These are phyloP conservation scores for Pichia gijzeniarum DNA, from an alignment of 805 yeast genomes.

Conservation along the genomic window DNA sequence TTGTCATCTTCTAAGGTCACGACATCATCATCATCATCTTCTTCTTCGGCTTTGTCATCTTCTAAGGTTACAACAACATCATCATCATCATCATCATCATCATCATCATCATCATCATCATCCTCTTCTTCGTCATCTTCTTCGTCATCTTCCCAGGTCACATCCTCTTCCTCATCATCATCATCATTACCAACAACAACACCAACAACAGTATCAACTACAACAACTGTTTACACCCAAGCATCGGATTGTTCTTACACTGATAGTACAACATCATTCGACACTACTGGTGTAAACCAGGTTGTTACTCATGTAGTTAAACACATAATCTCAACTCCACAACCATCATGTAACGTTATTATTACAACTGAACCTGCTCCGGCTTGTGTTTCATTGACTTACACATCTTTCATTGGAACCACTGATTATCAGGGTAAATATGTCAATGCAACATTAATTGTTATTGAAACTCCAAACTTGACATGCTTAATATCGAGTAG, in stretches of 20 bases:
- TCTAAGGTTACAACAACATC: background rate
- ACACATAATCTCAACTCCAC: background rate
- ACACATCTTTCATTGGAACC: constrained; percentile 1
- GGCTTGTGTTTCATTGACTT: background rate
- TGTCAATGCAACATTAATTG: background rate
- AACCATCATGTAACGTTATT: background rate
- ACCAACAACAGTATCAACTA: background rate
- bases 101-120: background rate
- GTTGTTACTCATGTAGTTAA: background rate
- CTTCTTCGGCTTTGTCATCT: too few relatives aligned
- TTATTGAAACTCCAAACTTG: constrained; percentile 3
- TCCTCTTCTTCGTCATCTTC: background rate
- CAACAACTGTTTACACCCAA: background rate
- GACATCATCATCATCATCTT: background rate
- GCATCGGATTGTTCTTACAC: constrained; percentile 3
- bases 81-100: background rate
- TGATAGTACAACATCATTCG: background rate
- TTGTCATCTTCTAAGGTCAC: background rate
- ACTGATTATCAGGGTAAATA: background rate
- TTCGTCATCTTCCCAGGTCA: background rate
- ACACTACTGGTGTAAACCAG: background rate
- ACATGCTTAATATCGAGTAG: background rate
- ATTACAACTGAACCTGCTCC: background rate
- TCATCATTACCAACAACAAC: background rate
- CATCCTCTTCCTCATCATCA: background rate